These are phyloP conservation scores for Mortierella alpina DNA, from an alignment of 192 early-diverging fungal genomes.

Conservation along the genomic window DNA sequence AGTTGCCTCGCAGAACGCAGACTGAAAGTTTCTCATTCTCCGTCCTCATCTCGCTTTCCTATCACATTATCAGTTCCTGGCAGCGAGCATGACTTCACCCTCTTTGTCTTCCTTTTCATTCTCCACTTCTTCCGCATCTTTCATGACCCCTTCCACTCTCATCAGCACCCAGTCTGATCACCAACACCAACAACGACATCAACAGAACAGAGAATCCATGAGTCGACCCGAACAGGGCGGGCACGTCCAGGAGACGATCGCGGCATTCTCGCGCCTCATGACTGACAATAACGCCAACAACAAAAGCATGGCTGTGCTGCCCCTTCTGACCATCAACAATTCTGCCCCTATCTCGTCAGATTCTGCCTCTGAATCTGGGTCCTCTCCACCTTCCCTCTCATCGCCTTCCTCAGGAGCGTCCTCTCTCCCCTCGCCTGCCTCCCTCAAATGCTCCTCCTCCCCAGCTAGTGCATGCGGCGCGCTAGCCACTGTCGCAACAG, in stretches of 20 bases:
- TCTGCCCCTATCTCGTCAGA: background rate
- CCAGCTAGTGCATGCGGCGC: background rate
- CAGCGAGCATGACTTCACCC: background rate
- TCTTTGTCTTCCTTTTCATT: slow-evolving; percentile 3
- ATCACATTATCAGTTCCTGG: no score
- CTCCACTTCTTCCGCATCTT: background rate
- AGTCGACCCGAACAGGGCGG: slow-evolving; percentile 11
- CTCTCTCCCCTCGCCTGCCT: background rate
- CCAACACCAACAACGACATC: background rate
- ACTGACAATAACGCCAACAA: slow-evolving; percentile 12
- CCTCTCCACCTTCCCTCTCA: background rate
- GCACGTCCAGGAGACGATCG: slow-evolving; percentile 31
- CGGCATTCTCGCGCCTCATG: slow-evolving; percentile 32
- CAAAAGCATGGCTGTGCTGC: slow-evolving; percentile 9
- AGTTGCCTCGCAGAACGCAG: no score
- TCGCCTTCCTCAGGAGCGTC: background rate
- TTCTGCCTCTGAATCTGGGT: background rate
- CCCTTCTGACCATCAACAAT: slow-evolving; percentile 23
- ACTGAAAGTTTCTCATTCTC: no score
- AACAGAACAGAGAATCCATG: slow-evolving; percentile 12
- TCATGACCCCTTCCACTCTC: background rate
- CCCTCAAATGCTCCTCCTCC: background rate
- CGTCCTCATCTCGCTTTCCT: no score
- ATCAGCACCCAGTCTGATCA: background rate
- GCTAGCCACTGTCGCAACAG: background rate